phyloP scores from a whole-genome alignment of 2,329 filamentous ascomycete species.

The Penicillium janthinellum region DNA sequence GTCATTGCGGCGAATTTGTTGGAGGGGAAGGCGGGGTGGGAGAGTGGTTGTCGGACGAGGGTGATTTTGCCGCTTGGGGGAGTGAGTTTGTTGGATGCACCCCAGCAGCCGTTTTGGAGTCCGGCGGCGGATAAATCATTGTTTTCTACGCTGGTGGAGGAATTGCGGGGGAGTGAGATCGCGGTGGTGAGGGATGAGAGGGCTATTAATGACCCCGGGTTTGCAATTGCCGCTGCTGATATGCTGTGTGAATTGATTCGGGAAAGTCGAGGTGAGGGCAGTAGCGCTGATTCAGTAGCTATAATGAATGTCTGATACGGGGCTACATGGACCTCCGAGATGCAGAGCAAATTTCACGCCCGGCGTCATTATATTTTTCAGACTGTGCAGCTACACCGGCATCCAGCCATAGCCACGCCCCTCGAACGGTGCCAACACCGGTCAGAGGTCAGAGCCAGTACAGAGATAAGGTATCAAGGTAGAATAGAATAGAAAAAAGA shows the following conservation, averaged over 20 bases:
- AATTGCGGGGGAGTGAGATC: constrained; percentile 54
- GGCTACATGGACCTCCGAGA: not conserved
- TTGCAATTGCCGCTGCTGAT: constrained; percentile 32
- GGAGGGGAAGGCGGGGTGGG: constrained; percentile 38
- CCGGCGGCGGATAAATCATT: constrained; percentile 51
- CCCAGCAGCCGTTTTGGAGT: constrained; percentile 58
- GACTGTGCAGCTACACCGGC: constrained; percentile 11
- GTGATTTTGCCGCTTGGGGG: constrained; percentile 64
- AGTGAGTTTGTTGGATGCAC: constrained; percentile 62
- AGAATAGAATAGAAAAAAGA: constrained; percentile 10
- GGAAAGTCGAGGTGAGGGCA: not conserved
- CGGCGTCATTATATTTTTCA: constrained; percentile 2
- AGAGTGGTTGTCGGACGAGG: constrained; percentile 25
- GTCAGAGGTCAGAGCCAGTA: not conserved
- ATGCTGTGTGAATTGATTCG: constrained; percentile 24
- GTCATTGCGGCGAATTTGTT: constrained; percentile 59
- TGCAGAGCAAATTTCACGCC: constrained; percentile 2
- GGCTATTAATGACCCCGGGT: constrained; percentile 35
- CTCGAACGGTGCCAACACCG: not conserved
- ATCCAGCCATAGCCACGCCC: not conserved
- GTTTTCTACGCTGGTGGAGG: constrained; percentile 51
- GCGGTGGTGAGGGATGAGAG: constrained; percentile 51
- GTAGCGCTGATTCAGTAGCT: not conserved
- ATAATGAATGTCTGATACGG: not conserved
- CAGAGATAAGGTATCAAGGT: constrained; percentile 25